A percentile compares a stretch with the other conserved stretches of the same genome.
phyloP scores from a whole-genome alignment of 1,284 basidiomycete species.

The Trichosporon inkin region DNA sequence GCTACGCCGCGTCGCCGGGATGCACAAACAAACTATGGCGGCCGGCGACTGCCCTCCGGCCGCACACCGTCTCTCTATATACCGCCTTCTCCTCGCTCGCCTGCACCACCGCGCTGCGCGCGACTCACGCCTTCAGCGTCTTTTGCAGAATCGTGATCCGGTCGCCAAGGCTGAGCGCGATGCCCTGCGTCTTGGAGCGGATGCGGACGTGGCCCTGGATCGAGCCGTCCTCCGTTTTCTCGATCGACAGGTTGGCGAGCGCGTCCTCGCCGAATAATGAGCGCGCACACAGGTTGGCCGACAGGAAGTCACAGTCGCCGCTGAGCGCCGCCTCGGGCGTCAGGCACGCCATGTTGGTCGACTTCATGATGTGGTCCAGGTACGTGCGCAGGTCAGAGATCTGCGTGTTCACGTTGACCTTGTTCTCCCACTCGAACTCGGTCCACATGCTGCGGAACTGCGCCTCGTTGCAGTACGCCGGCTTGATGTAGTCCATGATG shows the following conservation, averaged over 20 bases:
- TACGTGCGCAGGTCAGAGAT: conserved; percentile 79
- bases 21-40: conserved; percentile 4
- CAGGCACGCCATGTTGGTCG: conserved; percentile 94
- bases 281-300: conserved; percentile 88
- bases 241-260: conserved; percentile 90
- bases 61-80: conserved; percentile 1
- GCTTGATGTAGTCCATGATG: conserved; percentile 99
- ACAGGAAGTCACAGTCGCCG: conserved; percentile 89
- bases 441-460: conserved; percentile 97
- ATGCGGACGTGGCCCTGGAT: conserved; percentile 89
- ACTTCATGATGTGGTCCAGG: conserved; percentile 82
- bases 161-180: conserved; percentile 88
- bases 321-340: conserved; percentile 87
- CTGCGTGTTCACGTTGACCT: conserved; percentile 82
- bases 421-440: conserved; percentile 98
- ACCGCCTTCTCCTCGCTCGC: neutral
- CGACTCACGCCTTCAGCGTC: conserved; percentile 21
- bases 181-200: conserved; percentile 91
- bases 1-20: neutral
- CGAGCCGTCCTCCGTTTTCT: conserved; percentile 74
- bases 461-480: conserved; percentile 90
- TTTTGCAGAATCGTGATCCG: conserved; percentile 58
- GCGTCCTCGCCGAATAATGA: conserved; percentile 96
- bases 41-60: neutral
- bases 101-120: neutral